Percentiles rank a stretch among this genome's conserved stretches.
Evolutionary conservation across 1,139 yeast species (phyloP).

Genomic region (Kodamaea ohmeri): DNA sequence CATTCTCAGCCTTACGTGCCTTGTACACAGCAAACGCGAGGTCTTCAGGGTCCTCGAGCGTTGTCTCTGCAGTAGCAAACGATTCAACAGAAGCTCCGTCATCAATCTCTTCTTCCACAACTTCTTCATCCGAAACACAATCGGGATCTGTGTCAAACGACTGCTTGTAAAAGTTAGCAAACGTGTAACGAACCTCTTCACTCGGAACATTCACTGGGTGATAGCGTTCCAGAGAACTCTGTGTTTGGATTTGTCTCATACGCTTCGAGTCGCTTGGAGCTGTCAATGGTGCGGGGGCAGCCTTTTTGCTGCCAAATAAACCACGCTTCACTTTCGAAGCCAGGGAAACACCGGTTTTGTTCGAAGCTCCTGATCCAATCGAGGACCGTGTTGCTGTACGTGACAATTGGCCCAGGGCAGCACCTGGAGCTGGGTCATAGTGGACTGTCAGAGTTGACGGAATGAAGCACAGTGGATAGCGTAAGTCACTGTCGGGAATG

Average conservation of each 20-base stretch:
- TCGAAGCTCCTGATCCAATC: conserved; percentile 27
- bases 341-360: conserved; percentile 21
- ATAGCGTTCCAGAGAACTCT: conserved; percentile 31
- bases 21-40: conserved; percentile 6
- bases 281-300: conserved; percentile 8
- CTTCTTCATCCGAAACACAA: conserved; percentile 13
- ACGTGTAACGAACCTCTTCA: conserved; percentile 24
- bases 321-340: conserved; percentile 14
- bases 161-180: conserved; percentile 23
- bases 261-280: conserved; percentile 24
- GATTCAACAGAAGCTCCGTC: conserved; percentile 32
- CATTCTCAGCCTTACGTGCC: conserved; percentile 6
- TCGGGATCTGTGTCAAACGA: conserved; percentile 26
- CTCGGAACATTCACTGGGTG: conserved; percentile 25
- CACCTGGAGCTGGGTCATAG: conserved; percentile 17
- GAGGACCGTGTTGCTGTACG: conserved; percentile 29
- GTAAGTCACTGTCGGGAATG: conserved; percentile 35
- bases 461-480: conserved; percentile 33
- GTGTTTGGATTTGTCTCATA: conserved; percentile 31
- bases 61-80: conserved; percentile 39
- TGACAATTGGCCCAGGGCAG: conserved; percentile 22
- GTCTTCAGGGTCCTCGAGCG: conserved; percentile 23
- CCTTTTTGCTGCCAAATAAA: conserved; percentile 16
- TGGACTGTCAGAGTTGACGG: conserved; percentile 26
- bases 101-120: conserved; percentile 21